phyloP scores from a whole-genome alignment of 805 yeast genomes.

The Saccharomyces paradoxus region DNA sequence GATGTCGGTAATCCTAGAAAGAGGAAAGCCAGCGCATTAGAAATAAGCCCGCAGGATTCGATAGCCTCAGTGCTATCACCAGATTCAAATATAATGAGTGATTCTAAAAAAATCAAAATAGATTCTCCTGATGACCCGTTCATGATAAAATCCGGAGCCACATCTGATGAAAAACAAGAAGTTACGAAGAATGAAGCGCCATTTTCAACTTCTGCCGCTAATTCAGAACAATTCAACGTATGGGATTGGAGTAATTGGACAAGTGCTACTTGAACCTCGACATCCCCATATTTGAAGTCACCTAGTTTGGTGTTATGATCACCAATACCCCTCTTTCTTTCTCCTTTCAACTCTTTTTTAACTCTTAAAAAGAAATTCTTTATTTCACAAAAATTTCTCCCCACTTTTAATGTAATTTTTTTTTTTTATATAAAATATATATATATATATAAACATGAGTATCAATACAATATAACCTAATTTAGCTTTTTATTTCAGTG shows the following conservation, averaged over 20 bases:
- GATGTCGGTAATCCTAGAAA: conserved; percentile 10
- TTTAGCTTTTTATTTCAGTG: neutral
- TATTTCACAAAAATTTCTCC: neutral
- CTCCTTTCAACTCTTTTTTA: neutral
- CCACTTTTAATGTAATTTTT: neutral
- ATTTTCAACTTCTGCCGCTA: neutral
- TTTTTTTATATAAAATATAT: neutral
- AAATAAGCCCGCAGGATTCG: conserved; percentile 12
- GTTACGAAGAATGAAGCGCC: neutral
- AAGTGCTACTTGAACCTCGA: neutral
- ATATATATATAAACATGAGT: neutral
- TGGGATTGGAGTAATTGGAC: conserved; percentile 31
- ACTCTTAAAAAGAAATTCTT: neutral
- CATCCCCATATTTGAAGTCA: neutral
- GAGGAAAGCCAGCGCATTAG: conserved; percentile 22
- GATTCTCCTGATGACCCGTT: conserved; percentile 31
- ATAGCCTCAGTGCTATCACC: conserved; percentile 9
- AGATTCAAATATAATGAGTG: conserved; percentile 26
- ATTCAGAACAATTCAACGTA: conserved; percentile 9
- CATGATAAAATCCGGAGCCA: conserved; percentile 9
- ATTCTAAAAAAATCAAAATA: conserved; percentile 27
- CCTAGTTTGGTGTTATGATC: neutral
- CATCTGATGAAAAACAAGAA: neutral
- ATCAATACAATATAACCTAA: neutral
- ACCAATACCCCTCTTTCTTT: neutral